Base-by-base conservation (phyloP, 495 filamentous ascomycete species). In the Margaritispora aquatica region DNA sequence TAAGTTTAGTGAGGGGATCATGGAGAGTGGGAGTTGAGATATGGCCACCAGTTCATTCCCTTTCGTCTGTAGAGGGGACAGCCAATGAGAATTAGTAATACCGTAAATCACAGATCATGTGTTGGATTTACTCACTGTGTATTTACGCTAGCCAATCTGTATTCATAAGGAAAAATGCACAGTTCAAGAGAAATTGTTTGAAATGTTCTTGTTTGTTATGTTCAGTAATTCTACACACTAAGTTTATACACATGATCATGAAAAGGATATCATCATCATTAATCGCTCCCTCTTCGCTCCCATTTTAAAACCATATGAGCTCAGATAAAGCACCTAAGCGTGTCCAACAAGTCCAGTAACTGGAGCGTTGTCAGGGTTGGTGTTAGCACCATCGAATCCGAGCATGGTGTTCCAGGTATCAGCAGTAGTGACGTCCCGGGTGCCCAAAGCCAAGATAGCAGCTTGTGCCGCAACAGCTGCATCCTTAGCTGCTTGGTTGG, bases 351-450 rank as follows among this genome's bases (percentile, higher is more conserved):
- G 66, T 8, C 72, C 72, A 23, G 57, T 36, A 58, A 71, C 52
- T 34, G 72, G 72, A 50, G 72, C 72, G 17, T 71, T 70, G 44
- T 74, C 72, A 23, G 72, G 72, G 68, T 74, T 74, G 60, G 70
- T 69, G 48, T 75, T 64, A 15, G 64, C 62, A 11, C 74, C 75
- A 13, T 63, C 68, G 75, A 73, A 70, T 0, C 71, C 71, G 27
- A 65, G 49, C 22, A 53, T 55, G 11, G 66, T 63, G 58, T 73
- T 73, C 65, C 68, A 73, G n/a, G 67, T 55, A 59, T 73, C 70
- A 27, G 71, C 71, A 11, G 68, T 71, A 17, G 44, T 62, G 54
- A 58, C 62, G 57, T 74, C 61, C 26, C 67, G 52, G 5, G 69
- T 71, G 0, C 67, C 67, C 5, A 69, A 50, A 8, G 64, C 68